Conservation (phyloP, 306 rosid species). For the Aeschynomene evenia region DNA sequence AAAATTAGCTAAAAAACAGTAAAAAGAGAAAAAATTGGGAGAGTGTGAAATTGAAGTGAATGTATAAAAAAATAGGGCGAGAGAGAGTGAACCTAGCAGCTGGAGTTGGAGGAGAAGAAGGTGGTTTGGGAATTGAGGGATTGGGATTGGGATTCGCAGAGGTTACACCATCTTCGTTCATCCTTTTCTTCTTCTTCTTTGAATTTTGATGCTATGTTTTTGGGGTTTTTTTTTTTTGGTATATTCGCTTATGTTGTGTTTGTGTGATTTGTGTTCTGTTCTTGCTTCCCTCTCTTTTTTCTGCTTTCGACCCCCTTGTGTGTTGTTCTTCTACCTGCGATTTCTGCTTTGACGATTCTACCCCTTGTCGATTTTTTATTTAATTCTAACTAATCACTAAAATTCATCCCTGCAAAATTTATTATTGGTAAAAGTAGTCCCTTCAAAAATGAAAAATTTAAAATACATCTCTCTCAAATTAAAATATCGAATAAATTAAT, state of each 20-base stretch:
- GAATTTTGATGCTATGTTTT: neutral
- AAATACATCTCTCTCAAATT: no score
- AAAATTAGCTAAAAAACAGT: neutral
- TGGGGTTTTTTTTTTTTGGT: neutral
- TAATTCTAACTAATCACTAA: no score
- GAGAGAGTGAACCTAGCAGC: slow-evolving; percentile 76
- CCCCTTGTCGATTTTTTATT: neutral
- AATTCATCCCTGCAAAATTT: no score
- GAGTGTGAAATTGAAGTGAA: neutral
- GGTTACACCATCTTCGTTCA: slow-evolving; percentile 86
- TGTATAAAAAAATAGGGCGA: neutral
- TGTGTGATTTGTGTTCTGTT: neutral
- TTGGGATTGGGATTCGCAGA: slow-evolving; percentile 48
- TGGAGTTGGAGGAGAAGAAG: slow-evolving; percentile 67
- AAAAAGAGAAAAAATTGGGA: neutral
- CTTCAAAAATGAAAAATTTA: no score
- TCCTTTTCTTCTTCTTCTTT: neutral
- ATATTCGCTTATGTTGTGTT: neutral
- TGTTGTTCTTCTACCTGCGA: neutral
- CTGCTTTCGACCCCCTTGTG: neutral
- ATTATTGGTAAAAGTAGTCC: no score
- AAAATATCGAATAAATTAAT: no score
- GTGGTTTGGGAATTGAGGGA: slow-evolving; percentile 29
- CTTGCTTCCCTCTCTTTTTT: neutral
- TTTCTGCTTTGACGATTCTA: neutral